phyloP scores from a whole-genome alignment of 805 yeast species.

The Saccharomycopsis amapae region DNA sequence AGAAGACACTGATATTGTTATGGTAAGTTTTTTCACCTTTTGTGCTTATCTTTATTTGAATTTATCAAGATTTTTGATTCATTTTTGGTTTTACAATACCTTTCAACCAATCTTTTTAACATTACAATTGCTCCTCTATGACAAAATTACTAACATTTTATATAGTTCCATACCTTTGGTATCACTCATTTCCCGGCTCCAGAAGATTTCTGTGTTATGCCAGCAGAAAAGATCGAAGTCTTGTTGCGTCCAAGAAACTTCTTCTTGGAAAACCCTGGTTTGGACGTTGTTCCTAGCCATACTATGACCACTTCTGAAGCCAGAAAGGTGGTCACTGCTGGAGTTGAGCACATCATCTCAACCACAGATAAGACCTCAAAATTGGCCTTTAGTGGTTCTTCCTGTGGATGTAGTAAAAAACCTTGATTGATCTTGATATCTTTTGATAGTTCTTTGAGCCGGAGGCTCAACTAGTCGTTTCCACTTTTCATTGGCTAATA shows the following conservation, averaged over 20 bases:
- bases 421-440: too few species aligned
- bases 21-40: too few species aligned
- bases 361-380: slow-evolving; percentile 30
- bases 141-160: too few species aligned
- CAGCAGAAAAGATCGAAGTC: slow-evolving; percentile 72
- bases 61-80: too few species aligned
- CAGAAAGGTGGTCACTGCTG: slow-evolving; percentile 28
- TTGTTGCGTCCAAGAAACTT: slow-evolving; percentile 74
- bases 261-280: slow-evolving; percentile 69
- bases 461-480: too few species aligned
- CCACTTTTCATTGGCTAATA: too few species aligned
- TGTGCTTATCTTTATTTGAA: too few species aligned
- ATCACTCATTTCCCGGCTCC: slow-evolving; percentile 84
- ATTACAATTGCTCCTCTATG: too few species aligned
- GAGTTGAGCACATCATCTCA: slow-evolving; percentile 32
- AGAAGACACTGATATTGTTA: slow-evolving; percentile 63
- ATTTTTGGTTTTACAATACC: too few species aligned
- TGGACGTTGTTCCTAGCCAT: slow-evolving; percentile 65
- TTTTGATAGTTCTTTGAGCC: too few species aligned
- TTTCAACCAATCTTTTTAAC: too few species aligned
- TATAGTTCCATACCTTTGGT: slow-evolving; percentile 84
- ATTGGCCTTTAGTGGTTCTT: slow-evolving; percentile 5
- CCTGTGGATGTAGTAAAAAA: neutral
- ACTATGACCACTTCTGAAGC: slow-evolving; percentile 42
- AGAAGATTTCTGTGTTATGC: slow-evolving; percentile 87